Evolutionary conservation across 768 basidiomycete genomes (phyloP), one percentile per base, ranked within the genome.

Genomic region (Glaciozyma antarctica): DNA sequence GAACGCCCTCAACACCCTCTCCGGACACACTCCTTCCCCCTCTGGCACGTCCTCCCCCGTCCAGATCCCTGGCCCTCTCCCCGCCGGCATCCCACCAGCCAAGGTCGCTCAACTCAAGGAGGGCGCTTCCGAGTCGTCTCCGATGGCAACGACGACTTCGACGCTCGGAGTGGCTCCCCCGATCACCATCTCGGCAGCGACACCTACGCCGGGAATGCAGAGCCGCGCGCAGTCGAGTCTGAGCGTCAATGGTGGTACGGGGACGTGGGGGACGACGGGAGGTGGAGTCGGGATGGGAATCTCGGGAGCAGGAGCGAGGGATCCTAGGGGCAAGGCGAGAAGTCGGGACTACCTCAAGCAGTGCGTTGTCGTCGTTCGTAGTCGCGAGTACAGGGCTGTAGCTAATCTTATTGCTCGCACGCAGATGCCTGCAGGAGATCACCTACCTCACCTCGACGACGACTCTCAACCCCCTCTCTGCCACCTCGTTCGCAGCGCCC

Each of bases 311-410:
- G 84, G 85, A 13, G 88, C 87, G 43, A 85, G 90, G 63, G 94
- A 97, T 78, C 91, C 91, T n/a, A 94, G 95, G 78, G 88, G 89
- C 73, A 83, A 94, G 73, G 91, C 93, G 51, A 82, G 90, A 64
- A 93, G 90, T 78, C 81, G 93, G 62, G 95, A 99, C 68, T 99
- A 97, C 76, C 82, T 99, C 72, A 99, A 98, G 78, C 94, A 99
- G 86, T 91, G 73, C 74, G 87, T 81, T 13, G 34, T 43, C 15
- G n/a, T 22, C 7, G 38, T 4, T 5, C 22, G 32, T 32, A 32
- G 32, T 6, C 5, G 21, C 5, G 12, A 24, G 34, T 17, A n/a
- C 16, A 34, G 21, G 22, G 38, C 54, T 30, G 16, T 17, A 22
- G 41, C 55, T 57, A 2, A 57, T 24, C 55, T 57, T 2, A 57